Evolutionary conservation across 1,139 yeast genomes (phyloP), one percentile per base, ranked within the genome.

Genomic region (Candida pseudocylindracea): DNA sequence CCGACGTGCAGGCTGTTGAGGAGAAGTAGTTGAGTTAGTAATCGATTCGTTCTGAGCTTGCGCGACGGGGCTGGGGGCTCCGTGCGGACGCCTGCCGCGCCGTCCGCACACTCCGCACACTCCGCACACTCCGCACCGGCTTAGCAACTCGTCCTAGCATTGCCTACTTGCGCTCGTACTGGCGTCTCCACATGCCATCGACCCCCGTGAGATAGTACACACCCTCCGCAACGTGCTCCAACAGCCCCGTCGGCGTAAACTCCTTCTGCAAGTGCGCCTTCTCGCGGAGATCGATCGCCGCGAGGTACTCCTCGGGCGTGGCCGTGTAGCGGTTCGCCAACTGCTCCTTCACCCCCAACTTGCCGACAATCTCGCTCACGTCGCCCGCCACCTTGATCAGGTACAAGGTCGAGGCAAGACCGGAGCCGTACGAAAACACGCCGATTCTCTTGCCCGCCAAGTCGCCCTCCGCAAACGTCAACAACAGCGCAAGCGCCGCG

Each of bases 351-450:
- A 88, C 59, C 53, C 78, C 64, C 49, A 85, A 67, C 39, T 58
- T 63, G 45, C 67, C 55, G 44, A 69, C 67, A 43, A 91, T 75
- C 37, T 63, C 41, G 30, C 78, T 58, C 41, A 88, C 62, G 54
- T 88, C 98, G 38, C 92, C 94, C 44, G 64, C 67, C 39, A 91
- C 79, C 39, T 61, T 68, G 41, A 72, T 70, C 28, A 93, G 75
- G 58, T 71, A 78, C 55, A 91, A 63, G 32, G 94, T 72, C 20
- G 98, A 68, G 33, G 99, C 98, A 41, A 88, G 68, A 47, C 99
- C 99, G 26, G 98, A 88, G 42, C 99, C 99, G 55, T 91, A 91
- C 24, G 98, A 88, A 63, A 85, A 91, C 44, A 85, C 53, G 46
- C 94, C 92, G 47, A 91, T 63, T 55, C 95, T 73, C 64, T 85